These are phyloP conservation scores for Wallacemonas sp. DNA, from an alignment of 208 protist species.

Conservation along the genomic window DNA sequence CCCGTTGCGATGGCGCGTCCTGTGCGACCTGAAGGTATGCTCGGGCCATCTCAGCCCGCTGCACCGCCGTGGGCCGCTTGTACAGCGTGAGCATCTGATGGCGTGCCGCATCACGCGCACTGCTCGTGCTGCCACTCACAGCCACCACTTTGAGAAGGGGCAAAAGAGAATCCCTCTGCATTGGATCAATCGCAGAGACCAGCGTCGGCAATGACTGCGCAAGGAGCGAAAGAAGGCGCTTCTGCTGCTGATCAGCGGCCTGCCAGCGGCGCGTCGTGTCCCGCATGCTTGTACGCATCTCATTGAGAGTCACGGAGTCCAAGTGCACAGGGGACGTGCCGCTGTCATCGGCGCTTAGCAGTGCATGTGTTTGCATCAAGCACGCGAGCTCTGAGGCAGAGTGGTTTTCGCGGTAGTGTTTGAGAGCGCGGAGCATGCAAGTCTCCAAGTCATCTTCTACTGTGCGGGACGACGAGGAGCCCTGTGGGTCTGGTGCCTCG, in stretches of 20 bases:
- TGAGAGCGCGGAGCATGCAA: too few species aligned
- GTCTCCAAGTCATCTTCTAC: too few species aligned
- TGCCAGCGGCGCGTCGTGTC: slow-evolving; percentile 11
- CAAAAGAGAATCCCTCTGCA: slow-evolving; percentile 57
- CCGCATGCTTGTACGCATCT: slow-evolving; percentile 17
- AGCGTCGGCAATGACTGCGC: slow-evolving; percentile 47
- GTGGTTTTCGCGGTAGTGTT: too few species aligned
- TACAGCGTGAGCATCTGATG: slow-evolving; percentile 60
- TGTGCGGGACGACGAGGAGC: too few species aligned
- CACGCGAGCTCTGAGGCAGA: not conserved
- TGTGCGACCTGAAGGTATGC: slow-evolving; percentile 55
- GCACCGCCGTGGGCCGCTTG: slow-evolving; percentile 42
- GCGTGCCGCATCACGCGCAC: slow-evolving; percentile 32
- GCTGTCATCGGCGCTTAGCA: not conserved
- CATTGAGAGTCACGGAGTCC: not conserved
- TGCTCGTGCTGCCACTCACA: slow-evolving; percentile 29
- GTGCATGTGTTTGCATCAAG: not conserved
- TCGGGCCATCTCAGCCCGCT: slow-evolving; percentile 37
- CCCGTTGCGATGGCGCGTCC: slow-evolving; percentile 21
- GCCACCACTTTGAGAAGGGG: slow-evolving; percentile 53
- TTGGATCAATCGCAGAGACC: slow-evolving; percentile 46
- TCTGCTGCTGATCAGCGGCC: slow-evolving; percentile 29
- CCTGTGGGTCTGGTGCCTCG: not conserved
- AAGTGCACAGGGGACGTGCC: not conserved
- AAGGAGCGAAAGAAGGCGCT: slow-evolving; percentile 31